Base-by-base conservation (phyloP, 2,329 filamentous ascomycete genomes). In the Pseudocercospora vitis region DNA sequence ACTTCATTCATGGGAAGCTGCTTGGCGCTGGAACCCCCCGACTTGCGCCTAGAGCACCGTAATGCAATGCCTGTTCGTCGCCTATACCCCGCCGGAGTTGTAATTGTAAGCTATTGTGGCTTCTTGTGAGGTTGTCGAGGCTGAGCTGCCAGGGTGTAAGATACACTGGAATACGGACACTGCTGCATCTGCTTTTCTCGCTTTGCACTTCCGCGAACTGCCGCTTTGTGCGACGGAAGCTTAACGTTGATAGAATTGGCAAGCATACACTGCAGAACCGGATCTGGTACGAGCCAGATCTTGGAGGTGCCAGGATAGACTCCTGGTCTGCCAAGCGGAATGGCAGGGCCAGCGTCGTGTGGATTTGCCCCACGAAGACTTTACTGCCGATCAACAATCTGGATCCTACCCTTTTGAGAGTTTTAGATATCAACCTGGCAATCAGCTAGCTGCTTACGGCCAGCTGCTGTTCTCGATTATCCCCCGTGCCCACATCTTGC, bases 161-260 rank as follows among this genome's bases (percentile, higher is more conserved):
- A n/a, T n/a, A n/a, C n/a, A n/a, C n/a, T n/a, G n/a, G n/a, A n/a
- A n/a, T n/a, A n/a, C n/a, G n/a, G n/a, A n/a, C n/a, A n/a, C 26
- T 7, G 26, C 6, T 6, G 26, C 26, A 6, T 29, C 26, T 7
- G 11, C 19, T 21, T 18, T 8, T 40, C 35, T 40, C 14, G 35
- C 19, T 21, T 29, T 14, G 5, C 31, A 11, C 31, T 8, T 7
- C 31, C 39, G 39, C 26, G 31, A 14, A 14, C 31, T 35, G 4
- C 12, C 14, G n/a, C n/a, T 14, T 4, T 35, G n/a, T 14, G 5
- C 7, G 8, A 9, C 8, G 6, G 19, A 42, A 42, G 18, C 21
- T 45, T 45, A 28, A 45, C 29, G 12, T 7, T 14, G 42, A 45
- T 45, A 16, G 11, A 31, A 24, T 45, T 45, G 42, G 19, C 42